Evolutionary conservation across 2,329 filamentous ascomycete genomes (phyloP).

Genomic region (Paecilomyces dactylethromorphus): DNA sequence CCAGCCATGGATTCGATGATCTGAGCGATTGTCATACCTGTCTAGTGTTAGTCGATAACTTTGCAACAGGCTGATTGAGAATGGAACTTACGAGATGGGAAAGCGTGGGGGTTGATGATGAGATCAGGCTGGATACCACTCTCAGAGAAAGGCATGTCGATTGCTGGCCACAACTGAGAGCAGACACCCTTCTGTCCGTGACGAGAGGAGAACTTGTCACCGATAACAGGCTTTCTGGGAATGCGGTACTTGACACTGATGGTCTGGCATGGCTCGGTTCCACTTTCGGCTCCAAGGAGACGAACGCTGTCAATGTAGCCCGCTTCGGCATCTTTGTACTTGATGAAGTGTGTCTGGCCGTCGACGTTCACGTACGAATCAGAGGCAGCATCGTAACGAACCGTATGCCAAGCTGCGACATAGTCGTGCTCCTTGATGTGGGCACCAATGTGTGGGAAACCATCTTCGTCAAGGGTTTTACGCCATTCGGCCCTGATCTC

Average conservation of each 20-base stretch:
- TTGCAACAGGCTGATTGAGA: neutral
- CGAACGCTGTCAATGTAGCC: constrained; percentile 91
- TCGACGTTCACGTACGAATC: constrained; percentile 78
- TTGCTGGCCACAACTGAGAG: constrained; percentile 89
- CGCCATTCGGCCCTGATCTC: constrained; percentile 65
- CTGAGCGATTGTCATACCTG: constrained; percentile 94
- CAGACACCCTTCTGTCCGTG: constrained; percentile 97
- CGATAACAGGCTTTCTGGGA: constrained; percentile 83
- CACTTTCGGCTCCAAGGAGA: constrained; percentile 77
- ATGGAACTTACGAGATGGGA: constrained; percentile 66
- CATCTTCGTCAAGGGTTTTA: constrained; percentile 75
- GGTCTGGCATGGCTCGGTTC: constrained; percentile 75
- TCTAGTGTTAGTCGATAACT: constrained; percentile 2
- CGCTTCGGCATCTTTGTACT: constrained; percentile 87
- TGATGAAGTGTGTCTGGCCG: constrained; percentile 77
- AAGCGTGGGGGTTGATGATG: constrained; percentile 99
- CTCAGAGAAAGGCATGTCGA: constrained; percentile 96
- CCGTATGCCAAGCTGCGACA: constrained; percentile 83
- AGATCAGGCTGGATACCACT: constrained; percentile 93
- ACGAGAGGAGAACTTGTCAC: constrained; percentile 97
- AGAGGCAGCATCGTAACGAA: constrained; percentile 65
- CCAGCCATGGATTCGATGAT: constrained; percentile 96
- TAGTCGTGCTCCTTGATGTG: constrained; percentile 74
- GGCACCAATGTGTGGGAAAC: constrained; percentile 73
- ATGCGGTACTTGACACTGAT: constrained; percentile 90